Base-by-base conservation (phyloP, 2,329 filamentous ascomycete species). In the Trichoderma arundinaceum region DNA sequence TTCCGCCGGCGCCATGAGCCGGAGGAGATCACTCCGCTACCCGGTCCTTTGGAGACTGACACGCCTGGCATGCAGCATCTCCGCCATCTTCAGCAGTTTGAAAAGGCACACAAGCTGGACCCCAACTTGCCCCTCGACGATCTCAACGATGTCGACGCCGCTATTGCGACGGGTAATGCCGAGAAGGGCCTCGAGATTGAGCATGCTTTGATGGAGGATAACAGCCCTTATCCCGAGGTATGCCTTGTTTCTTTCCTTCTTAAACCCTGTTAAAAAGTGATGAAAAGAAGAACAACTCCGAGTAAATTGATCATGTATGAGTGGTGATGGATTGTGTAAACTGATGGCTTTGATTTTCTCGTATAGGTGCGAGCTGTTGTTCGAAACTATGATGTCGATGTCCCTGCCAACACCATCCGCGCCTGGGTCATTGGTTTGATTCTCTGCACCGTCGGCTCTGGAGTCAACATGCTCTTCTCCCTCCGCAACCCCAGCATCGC, bases 201-300 rank as follows among this genome's bases (percentile, higher is more conserved):
- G 71, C 82, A 84, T 70, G 84, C 85, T 53, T 76, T 85, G 66
- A 80, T 88, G 71, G 82, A 88, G 72, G 86, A 90, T 65, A 87
- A 90, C 74, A 90, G 87, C 54, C 88, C 88, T 2, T 90, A 90
- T 72, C 86, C 86, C 43, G 87, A 90, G 77, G 86, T 88, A 74
- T 70, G 79, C 51, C 22, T 56, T 13, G 6, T 12, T 22, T 41
- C 4, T 35, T 33, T 28, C 7, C 9, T 22, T 9, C 19, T 49
- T 15, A 15, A 38, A 13, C 12, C 1, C 4, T 28, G 1, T 38
- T 15, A 7, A 32, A 32, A 61, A 17, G 35, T 28, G 10, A 61
- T 13, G 53, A 19, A 10, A 41, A 28, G 7, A 5, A n/a, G n/a
- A n/a, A n/a, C n/a, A n/a, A n/a, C n/a, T n/a, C n/a, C 17, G 19